A percentile compares a stretch with the other conserved stretches of the same genome.
These are phyloP conservation scores for Pisolithus marmoratus DNA, from an alignment of 768 basidiomycete species.

Conservation along the genomic window DNA sequence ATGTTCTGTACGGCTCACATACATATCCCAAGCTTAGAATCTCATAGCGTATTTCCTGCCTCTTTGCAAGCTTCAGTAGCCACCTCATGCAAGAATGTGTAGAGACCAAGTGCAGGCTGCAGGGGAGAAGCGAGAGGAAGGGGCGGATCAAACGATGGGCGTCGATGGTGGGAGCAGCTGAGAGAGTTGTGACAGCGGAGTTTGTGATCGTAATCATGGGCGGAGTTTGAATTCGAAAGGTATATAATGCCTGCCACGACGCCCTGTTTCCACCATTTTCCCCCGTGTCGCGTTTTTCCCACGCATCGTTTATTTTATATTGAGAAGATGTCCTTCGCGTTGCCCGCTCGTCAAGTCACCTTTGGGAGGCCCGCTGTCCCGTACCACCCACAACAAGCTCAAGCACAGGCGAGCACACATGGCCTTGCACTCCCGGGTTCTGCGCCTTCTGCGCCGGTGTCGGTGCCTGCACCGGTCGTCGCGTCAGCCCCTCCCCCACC, in stretches of 20 bases:
- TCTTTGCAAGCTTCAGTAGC: too few relatives aligned
- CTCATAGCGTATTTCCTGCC: too few relatives aligned
- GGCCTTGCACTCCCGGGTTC: conserved; percentile 52
- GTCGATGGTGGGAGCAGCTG: conserved; percentile 22
- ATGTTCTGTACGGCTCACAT: conserved; percentile 11
- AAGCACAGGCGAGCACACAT: conserved; percentile 34
- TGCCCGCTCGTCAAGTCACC: conserved; percentile 74
- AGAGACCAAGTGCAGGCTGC: background rate
- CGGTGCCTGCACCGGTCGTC: conserved; percentile 30
- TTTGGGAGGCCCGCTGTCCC: conserved; percentile 60
- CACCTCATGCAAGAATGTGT: background rate
- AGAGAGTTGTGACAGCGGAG: conserved; percentile 7
- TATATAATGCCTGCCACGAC: conserved; percentile 24
- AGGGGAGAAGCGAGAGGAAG: background rate
- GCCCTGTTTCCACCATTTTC: conserved; percentile 13
- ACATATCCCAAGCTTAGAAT: too few relatives aligned
- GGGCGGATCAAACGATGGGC: background rate
- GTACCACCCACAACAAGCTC: conserved; percentile 36
- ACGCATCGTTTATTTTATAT: conserved; percentile 15
- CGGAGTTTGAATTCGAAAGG: conserved; percentile 23
- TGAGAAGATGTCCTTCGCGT: conserved; percentile 48
- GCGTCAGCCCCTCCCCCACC: conserved; percentile 7
- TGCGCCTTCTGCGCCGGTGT: conserved; percentile 18
- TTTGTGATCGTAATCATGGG: conserved; percentile 16
- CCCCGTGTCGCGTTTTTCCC: conserved; percentile 20